A percentile compares a stretch with the other conserved stretches of the same genome.
phyloP scores from a whole-genome alignment of 2,329 filamentous ascomycete species.

The Alternaria sp. region DNA sequence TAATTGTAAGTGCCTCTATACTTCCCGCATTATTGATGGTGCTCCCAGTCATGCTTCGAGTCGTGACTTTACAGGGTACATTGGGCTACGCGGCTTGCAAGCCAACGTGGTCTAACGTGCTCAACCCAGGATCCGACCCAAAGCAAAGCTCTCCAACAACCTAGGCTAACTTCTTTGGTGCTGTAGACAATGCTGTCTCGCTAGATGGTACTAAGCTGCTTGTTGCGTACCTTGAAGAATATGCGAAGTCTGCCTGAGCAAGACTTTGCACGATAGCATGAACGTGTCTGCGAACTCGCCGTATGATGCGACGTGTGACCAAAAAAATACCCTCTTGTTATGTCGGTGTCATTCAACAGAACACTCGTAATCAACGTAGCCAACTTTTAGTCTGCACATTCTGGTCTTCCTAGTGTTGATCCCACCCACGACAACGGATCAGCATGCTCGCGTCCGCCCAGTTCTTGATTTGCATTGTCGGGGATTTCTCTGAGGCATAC shows the following conservation, averaged over 20 bases:
- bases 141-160: slow-evolving; percentile 6
- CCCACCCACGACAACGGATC: slow-evolving; percentile 7
- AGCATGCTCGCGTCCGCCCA: slow-evolving; percentile 21
- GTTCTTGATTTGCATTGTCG: slow-evolving; percentile 27
- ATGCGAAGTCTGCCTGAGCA: slow-evolving; percentile 53
- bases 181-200: slow-evolving; percentile 76
- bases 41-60: slow-evolving; percentile 15
- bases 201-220: slow-evolving; percentile 73
- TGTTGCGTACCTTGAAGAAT: slow-evolving; percentile 69
- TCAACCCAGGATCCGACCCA: slow-evolving; percentile 10
- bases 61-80: slow-evolving; percentile 6
- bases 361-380: slow-evolving; percentile 27
- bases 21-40: slow-evolving; percentile 6
- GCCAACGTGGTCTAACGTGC: slow-evolving; percentile 4
- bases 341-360: slow-evolving; percentile 36
- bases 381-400: slow-evolving; percentile 23
- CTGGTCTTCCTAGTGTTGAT: slow-evolving; percentile 10
- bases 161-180: slow-evolving; percentile 28
- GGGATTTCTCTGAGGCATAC: slow-evolving; percentile 28
- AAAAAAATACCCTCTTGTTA: background rate
- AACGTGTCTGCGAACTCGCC: slow-evolving; percentile 13
- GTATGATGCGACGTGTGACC: background rate
- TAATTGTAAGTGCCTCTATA: slow-evolving; percentile 66
- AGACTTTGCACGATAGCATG: slow-evolving; percentile 23
- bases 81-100: slow-evolving; percentile 24